Base-by-base conservation (phyloP, 1,284 basidiomycete genomes). In the Abortiporus biennis region DNA sequence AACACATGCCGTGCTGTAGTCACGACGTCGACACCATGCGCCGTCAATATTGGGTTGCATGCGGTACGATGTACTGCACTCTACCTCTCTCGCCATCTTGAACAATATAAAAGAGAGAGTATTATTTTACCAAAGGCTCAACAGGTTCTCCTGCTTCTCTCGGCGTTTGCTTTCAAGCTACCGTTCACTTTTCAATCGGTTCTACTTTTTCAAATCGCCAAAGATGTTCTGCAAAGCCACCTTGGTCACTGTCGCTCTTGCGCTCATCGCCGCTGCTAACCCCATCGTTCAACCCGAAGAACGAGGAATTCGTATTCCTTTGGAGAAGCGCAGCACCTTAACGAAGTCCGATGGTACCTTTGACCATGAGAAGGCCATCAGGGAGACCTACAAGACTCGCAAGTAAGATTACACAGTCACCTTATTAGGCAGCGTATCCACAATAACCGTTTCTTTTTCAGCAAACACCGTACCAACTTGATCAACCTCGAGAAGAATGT, bases 381-480 rank as follows among this genome's bases (percentile, higher is more conserved):
- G 45, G 36, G 47, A 54, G 21, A 47, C 49, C 15, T 45, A 52
- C 17, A 48, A 49, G 20, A 55, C 52, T 3, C 44, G 47, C 41
- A 59, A 59, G 58, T 61, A 32, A 39, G 58, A n/a, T n/a, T 43
- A n/a, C n/a, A 8, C 9, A 9, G 27, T n/a, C 27, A 29, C 27
- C 36, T 37, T n/a, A n/a, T n/a, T n/a, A n/a, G 20, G 5, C 5
- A 36, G 13, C 5, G 8, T 43, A 6, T n/a, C 29, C 16, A 27
- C n/a, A n/a, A n/a, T n/a, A n/a, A n/a, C n/a, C n/a, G n/a, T n/a
- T 22, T 34, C 12, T 12, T 15, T 1, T 13, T 3, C 40, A 61
- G 59, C 45, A 61, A 61, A 42, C 54, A 59, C 43, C 54, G 56
- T 29, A 49, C 51, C 42, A 61, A 59, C 45, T 36, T 61, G 44